Conservation (phyloP, 805 yeast species). For the Yarrowia hollandica region DNA sequence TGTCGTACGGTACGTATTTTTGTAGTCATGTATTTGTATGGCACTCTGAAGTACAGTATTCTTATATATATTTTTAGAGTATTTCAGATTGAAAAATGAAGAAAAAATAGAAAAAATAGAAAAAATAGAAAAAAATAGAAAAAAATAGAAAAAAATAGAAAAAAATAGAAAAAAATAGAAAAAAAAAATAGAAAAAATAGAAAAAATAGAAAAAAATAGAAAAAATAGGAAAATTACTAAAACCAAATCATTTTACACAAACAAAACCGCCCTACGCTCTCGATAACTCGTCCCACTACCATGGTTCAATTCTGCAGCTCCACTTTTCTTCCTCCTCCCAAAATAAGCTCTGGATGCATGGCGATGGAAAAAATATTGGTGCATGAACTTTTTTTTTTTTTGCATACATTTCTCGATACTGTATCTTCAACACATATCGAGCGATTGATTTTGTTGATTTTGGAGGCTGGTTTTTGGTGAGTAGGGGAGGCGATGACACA, state of each 20-base stretch:
- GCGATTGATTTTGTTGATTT: background rate
- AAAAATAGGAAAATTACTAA: no score
- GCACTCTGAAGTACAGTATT: no score
- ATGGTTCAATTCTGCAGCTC: no score
- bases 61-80: no score
- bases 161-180: background rate
- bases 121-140: no score
- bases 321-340: background rate
- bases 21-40: no score
- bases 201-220: background rate
- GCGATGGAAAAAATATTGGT: slow-evolving; percentile 18
- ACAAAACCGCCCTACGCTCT: background rate
- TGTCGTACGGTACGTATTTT: no score
- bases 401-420: background rate
- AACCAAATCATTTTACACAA: no score
- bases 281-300: background rate
- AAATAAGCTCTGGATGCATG: slow-evolving; percentile 18
- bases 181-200: background rate
- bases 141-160: no score
- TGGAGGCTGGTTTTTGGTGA: background rate
- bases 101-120: background rate
- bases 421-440: background rate
- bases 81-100: background rate
- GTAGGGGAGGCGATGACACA: background rate
- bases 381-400: slow-evolving; percentile 9